A percentile compares a stretch with the other conserved stretches of the same genome.
These are phyloP conservation scores for Obba rivulosa DNA, from an alignment of 768 basidiomycete genomes.

Conservation along the genomic window DNA sequence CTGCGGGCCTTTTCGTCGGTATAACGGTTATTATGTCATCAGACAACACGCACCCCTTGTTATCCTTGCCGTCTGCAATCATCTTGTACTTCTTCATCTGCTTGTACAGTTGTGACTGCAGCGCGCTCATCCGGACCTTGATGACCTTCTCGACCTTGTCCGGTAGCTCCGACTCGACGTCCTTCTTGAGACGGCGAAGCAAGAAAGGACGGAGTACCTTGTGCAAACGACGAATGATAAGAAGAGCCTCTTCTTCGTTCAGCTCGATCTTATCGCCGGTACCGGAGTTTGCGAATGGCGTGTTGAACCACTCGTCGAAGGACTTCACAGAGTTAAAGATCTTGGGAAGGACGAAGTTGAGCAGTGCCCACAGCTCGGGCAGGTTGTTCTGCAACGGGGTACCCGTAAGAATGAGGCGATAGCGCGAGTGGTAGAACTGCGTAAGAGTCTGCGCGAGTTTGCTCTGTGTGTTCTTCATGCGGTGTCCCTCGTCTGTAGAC, in stretches of 20 bases:
- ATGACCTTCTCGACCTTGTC: slow-evolving; percentile 98
- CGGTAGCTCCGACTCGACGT: slow-evolving; percentile 92
- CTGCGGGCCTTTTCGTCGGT: too few relatives aligned
- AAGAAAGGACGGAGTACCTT: slow-evolving; percentile 96
- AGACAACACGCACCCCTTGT: slow-evolving; percentile 70
- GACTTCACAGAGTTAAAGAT: slow-evolving; percentile 99
- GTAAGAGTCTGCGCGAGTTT: slow-evolving; percentile 88
- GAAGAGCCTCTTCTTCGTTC: slow-evolving; percentile 98
- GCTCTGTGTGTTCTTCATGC: slow-evolving; percentile 93
- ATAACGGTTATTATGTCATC: too few relatives aligned
- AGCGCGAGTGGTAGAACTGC: slow-evolving; percentile 88
- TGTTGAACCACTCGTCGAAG: slow-evolving; percentile 99
- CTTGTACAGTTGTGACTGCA: slow-evolving; percentile 91
- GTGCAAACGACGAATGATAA: slow-evolving; percentile 93
- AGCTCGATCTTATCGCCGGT: slow-evolving; percentile 96
- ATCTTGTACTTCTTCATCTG: slow-evolving; percentile 99
- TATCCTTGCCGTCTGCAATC: slow-evolving; percentile 78
- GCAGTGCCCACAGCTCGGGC: slow-evolving; percentile 90
- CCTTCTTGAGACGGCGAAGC: slow-evolving; percentile 88
- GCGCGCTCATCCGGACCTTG: slow-evolving; percentile 89
- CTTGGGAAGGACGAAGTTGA: slow-evolving; percentile 92
- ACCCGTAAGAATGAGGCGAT: slow-evolving; percentile 91
- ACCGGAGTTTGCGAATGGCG: slow-evolving; percentile 98
- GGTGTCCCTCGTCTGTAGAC: slow-evolving; percentile 82
- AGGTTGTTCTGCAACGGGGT: slow-evolving; percentile 97